phyloP scores from a whole-genome alignment of 2,329 filamentous ascomycete genomes.

The Ploettnerulaceae sp. region DNA sequence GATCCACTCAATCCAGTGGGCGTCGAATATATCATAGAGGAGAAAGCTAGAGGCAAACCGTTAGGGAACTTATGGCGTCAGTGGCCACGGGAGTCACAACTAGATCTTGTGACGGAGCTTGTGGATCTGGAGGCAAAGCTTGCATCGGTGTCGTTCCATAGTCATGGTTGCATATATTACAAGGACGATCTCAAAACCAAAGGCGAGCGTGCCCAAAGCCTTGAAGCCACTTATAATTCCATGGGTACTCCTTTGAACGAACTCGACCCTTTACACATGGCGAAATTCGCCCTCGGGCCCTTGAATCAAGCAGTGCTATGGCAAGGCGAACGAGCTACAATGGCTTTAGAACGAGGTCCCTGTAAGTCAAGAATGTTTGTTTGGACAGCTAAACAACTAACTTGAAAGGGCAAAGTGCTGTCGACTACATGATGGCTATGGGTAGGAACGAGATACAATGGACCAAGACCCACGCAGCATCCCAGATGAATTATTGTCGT shows the following conservation, averaged over 20 bases:
- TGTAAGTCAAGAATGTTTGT: conserved; percentile 16
- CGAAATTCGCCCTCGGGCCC: conserved; percentile 18
- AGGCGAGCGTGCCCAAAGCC: conserved; percentile 13
- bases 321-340: conserved; percentile 20
- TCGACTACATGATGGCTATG: conserved; percentile 17
- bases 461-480: conserved; percentile 14
- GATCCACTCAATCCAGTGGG: conserved; percentile 21
- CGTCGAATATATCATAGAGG: conserved; percentile 23
- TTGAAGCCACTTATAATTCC: conserved; percentile 13
- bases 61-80: conserved; percentile 32
- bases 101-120: conserved; percentile 28
- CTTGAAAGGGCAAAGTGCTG: conserved; percentile 15
- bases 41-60: conserved; percentile 31
- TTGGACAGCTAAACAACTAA: conserved; percentile 12
- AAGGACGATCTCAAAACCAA: conserved; percentile 18
- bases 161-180: conserved; percentile 26
- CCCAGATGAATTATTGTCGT: conserved; percentile 13
- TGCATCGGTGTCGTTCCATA: conserved; percentile 23
- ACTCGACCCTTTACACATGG: conserved; percentile 6
- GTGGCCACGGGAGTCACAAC: conserved; percentile 27
- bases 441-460: conserved; percentile 21
- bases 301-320: conserved; percentile 19
- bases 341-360: conserved; percentile 23
- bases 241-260: conserved; percentile 3
- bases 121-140: conserved; percentile 31